Evolutionary conservation across 768 basidiomycete genomes (phyloP).

Genomic region (Pleurotus tuber-regium): DNA sequence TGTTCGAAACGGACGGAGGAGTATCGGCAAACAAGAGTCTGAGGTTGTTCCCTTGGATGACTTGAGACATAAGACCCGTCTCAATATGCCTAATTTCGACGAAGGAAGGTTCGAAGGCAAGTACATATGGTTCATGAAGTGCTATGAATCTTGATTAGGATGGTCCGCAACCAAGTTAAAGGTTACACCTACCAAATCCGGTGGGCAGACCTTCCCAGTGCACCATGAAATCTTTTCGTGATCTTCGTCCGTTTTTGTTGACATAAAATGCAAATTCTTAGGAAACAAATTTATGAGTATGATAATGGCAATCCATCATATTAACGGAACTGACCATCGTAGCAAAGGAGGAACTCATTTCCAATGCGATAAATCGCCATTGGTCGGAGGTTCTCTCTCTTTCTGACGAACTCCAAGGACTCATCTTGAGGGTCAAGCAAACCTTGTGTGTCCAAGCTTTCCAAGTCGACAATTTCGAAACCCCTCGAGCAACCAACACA

Average conservation of each 20-base stretch:
- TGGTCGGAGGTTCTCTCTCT: constrained; percentile 82
- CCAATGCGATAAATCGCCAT: constrained; percentile 97
- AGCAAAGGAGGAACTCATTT: constrained; percentile 95
- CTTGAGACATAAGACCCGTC: constrained; percentile 87
- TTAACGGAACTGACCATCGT: constrained; percentile 96
- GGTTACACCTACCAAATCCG: constrained; percentile 76
- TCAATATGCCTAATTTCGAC: constrained; percentile 97
- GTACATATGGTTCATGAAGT: constrained; percentile 92
- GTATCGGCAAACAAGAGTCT: constrained; percentile 92
- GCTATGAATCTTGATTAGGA: constrained; percentile 45
- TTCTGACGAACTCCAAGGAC: constrained; percentile 90
- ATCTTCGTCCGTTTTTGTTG: constrained; percentile 92
- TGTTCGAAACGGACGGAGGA: constrained; percentile 79
- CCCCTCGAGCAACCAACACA: constrained; percentile 97
- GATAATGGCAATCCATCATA: too few species aligned
- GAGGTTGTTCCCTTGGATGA: constrained; percentile 91
- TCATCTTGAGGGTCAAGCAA: constrained; percentile 90
- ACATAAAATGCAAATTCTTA: constrained; percentile 99
- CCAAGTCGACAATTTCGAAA: constrained; percentile 97
- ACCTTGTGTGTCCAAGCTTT: constrained; percentile 95
- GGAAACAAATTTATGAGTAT: too few species aligned
- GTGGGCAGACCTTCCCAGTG: constrained; percentile 96
- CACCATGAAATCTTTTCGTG: constrained; percentile 90
- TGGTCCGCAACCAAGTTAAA: background rate
- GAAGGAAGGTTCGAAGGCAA: constrained; percentile 95